Evolutionary conservation across 2,329 filamentous ascomycete genomes (phyloP).

Genomic region (Pyrenochaeta sp.): DNA sequence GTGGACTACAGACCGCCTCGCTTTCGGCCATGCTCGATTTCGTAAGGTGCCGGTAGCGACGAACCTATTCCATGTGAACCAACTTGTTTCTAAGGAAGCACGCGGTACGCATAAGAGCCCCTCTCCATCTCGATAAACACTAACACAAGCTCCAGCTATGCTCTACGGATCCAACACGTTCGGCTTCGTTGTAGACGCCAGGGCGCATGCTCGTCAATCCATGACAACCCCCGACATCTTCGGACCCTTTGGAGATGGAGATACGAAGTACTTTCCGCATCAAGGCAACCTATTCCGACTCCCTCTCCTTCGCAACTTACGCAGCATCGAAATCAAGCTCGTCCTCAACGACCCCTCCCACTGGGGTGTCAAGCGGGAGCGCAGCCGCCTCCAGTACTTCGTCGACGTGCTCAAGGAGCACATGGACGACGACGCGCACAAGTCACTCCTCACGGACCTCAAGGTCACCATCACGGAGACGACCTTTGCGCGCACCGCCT

Average conservation of each 20-base stretch:
- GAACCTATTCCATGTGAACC: conserved; percentile 24
- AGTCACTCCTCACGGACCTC: conserved; percentile 22
- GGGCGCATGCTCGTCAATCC: conserved; percentile 10
- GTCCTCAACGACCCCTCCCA: conserved; percentile 3
- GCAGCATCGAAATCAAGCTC: conserved; percentile 20
- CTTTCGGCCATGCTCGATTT: too few species aligned
- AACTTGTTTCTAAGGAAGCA: conserved; percentile 22
- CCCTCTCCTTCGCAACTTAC: conserved; percentile 24
- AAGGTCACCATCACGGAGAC: conserved; percentile 8
- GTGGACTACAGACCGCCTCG: too few species aligned
- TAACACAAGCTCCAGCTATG: conserved; percentile 22
- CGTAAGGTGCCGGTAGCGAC: too few species aligned
- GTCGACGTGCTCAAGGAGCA: conserved; percentile 27
- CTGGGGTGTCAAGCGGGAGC: conserved; percentile 23
- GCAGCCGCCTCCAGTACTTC: conserved; percentile 27
- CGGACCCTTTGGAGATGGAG: conserved; percentile 25
- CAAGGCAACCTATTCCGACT: conserved; percentile 9
- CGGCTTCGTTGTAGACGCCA: conserved; percentile 18
- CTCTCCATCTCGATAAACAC: too few species aligned
- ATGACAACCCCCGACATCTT: conserved; percentile 24
- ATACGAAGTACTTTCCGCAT: too few species aligned
- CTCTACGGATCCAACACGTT: conserved; percentile 31
- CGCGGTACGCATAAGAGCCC: conserved; percentile 11
- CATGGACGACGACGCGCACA: conserved; percentile 20
- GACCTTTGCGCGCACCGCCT: too few species aligned